These are phyloP conservation scores for Xylariaceae sp. DNA, from an alignment of 2,329 filamentous ascomycete species.

Conservation along the genomic window DNA sequence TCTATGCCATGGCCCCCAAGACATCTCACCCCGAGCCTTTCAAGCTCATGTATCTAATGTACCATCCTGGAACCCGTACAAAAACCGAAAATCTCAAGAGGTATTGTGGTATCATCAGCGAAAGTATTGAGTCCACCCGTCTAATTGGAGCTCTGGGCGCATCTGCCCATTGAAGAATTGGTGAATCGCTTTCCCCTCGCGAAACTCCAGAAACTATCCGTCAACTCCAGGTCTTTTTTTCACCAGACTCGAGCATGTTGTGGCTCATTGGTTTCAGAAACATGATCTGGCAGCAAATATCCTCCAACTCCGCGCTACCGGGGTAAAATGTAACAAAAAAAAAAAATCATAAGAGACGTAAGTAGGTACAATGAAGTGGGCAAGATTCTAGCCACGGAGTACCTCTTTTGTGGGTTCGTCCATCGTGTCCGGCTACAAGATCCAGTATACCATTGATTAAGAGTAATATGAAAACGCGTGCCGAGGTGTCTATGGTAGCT, in stretches of 20 bases:
- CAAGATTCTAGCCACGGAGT: slow-evolving; percentile 15
- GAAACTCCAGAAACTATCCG: slow-evolving; percentile 6
- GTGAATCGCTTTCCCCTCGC: neutral
- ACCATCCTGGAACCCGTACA: slow-evolving; percentile 17
- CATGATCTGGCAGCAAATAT: neutral
- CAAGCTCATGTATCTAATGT: slow-evolving; percentile 21
- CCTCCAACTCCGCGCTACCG: slow-evolving; percentile 33
- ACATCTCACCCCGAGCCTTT: slow-evolving; percentile 10
- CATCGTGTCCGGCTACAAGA: too few species aligned
- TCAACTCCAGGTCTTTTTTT: slow-evolving; percentile 11
- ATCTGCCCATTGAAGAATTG: slow-evolving; percentile 14
- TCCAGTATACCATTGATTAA: neutral
- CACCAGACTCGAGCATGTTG: too few species aligned
- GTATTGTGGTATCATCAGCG: slow-evolving; percentile 35
- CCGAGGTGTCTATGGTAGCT: neutral
- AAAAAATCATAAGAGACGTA: slow-evolving; percentile 13
- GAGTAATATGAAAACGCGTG: slow-evolving; percentile 1
- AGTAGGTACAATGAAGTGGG: slow-evolving; percentile 29
- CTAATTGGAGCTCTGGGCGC: slow-evolving; percentile 21
- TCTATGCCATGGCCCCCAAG: slow-evolving; percentile 22
- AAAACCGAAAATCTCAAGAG: slow-evolving; percentile 16
- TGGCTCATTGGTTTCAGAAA: too few species aligned
- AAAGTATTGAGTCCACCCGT: slow-evolving; percentile 28
- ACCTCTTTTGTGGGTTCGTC: too few species aligned
- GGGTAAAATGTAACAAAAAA: slow-evolving; percentile 28